Percentiles rank a stretch among this genome's conserved stretches.
phyloP scores from a whole-genome alignment of 192 early-diverging fungal genomes.

The Gamsiella multidivaricata region DNA sequence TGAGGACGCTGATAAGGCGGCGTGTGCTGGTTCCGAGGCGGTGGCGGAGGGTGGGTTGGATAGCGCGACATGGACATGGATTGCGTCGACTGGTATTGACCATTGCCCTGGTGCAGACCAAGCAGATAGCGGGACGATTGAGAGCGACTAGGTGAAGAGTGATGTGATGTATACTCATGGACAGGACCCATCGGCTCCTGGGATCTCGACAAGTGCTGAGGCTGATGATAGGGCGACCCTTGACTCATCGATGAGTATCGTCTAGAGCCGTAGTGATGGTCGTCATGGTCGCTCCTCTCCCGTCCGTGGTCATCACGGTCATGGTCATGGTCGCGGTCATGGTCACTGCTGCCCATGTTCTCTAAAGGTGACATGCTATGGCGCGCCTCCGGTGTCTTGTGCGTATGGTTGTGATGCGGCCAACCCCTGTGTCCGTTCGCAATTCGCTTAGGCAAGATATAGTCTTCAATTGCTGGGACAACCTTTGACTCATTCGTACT shows the following conservation, averaged over 20 bases:
- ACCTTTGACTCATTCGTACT: not conserved
- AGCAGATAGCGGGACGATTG: conserved; percentile 14
- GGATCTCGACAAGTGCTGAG: not conserved
- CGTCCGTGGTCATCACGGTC: conserved; percentile 6
- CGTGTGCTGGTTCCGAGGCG: not conserved
- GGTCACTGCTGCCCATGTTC: conserved; percentile 19
- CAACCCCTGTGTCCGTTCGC: conserved; percentile 48
- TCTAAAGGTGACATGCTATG: conserved; percentile 45
- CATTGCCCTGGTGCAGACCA: conserved; percentile 25
- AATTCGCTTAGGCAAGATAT: conserved; percentile 56
- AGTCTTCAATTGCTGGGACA: conserved; percentile 67
- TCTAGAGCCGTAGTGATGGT: not conserved
- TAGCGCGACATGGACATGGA: conserved; percentile 50
- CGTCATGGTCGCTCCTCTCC: not conserved
- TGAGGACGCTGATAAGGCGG: conserved; percentile 1
- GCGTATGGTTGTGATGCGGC: conserved; percentile 15
- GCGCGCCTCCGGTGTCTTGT: not conserved
- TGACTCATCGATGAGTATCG: conserved; percentile 2
- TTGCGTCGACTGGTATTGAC: conserved; percentile 35
- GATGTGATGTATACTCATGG: not conserved
- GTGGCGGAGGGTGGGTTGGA: conserved; percentile 3
- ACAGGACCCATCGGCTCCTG: conserved; percentile 7
- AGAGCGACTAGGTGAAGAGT: not conserved
- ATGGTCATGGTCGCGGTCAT: not conserved
- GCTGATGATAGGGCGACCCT: conserved; percentile 8